These are phyloP conservation scores for Erodium texanum DNA, from an alignment of 441 rosid genomes.

Conservation along the genomic window DNA sequence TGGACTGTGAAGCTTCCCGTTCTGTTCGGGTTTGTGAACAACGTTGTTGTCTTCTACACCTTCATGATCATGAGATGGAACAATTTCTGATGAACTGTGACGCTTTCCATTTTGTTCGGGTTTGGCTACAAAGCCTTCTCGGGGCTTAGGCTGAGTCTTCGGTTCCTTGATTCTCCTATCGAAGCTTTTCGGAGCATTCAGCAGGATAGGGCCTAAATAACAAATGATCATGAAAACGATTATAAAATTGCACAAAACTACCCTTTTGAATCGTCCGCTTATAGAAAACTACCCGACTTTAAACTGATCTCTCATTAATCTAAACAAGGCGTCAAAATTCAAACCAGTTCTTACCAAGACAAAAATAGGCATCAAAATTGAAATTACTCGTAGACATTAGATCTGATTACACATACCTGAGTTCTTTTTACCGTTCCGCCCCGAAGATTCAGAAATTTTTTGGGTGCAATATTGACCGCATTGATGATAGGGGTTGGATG, in stretches of 20 bases:
- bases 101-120: neutral
- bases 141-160: constrained; percentile 2
- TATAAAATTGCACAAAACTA: too few relatives aligned
- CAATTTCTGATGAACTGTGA: neutral
- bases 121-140: too few relatives aligned
- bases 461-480: constrained; percentile 60
- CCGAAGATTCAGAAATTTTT: constrained; percentile 41
- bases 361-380: too few relatives aligned
- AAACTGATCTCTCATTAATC: too few relatives aligned
- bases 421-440: constrained; percentile 39
- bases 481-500: constrained; percentile 71
- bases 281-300: too few relatives aligned
- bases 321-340: too few relatives aligned
- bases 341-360: too few relatives aligned
- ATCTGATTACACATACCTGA: constrained; percentile 34
- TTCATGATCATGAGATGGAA: neutral
- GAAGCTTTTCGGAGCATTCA: neutral
- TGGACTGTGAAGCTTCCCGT: neutral
- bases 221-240: neutral
- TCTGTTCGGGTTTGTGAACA: neutral
- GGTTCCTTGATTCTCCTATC: neutral
- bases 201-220: neutral
- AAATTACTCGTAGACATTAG: too few relatives aligned
- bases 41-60: neutral
- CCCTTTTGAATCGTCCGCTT: too few relatives aligned